Evolutionary conservation across 805 yeast genomes (phyloP).

Genomic region (Cephaloascus fragrans): DNA sequence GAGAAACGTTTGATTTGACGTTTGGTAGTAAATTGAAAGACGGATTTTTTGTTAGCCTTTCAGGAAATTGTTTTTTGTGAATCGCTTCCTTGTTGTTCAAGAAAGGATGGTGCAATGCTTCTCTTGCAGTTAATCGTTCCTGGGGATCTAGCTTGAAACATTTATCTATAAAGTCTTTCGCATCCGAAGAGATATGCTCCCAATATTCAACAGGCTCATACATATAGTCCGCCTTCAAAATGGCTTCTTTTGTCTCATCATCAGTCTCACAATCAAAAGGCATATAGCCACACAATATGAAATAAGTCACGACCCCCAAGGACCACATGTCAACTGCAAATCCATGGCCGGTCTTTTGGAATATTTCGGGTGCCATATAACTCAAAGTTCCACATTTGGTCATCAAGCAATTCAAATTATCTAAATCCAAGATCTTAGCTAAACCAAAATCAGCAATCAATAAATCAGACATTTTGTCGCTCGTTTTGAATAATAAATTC

Average conservation of each 20-base stretch:
- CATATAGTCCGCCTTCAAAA: conserved; percentile 43
- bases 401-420: conserved; percentile 21
- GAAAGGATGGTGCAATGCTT: conserved; percentile 36
- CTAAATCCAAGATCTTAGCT: conserved; percentile 34
- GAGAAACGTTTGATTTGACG: conserved; percentile 4
- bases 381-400: conserved; percentile 63
- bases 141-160: conserved; percentile 41
- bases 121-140: conserved; percentile 35
- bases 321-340: conserved; percentile 68
- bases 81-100: conserved; percentile 2
- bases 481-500: conserved; percentile 53
- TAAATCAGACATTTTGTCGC: conserved; percentile 27
- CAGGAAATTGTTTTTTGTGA: not conserved
- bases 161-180: conserved; percentile 46
- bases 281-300: conserved; percentile 63
- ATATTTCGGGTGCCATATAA: conserved; percentile 65
- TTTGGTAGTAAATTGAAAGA: conserved; percentile 3
- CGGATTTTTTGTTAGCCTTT: too few species aligned
- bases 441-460: conserved; percentile 58
- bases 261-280: conserved; percentile 72
- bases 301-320: conserved; percentile 61
- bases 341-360: conserved; percentile 44
- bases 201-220: conserved; percentile 56
- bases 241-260: conserved; percentile 57
- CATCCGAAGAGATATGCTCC: conserved; percentile 38